Evolutionary conservation across 768 basidiomycete genomes (phyloP).

Genomic region (Leccinellum luteum): DNA sequence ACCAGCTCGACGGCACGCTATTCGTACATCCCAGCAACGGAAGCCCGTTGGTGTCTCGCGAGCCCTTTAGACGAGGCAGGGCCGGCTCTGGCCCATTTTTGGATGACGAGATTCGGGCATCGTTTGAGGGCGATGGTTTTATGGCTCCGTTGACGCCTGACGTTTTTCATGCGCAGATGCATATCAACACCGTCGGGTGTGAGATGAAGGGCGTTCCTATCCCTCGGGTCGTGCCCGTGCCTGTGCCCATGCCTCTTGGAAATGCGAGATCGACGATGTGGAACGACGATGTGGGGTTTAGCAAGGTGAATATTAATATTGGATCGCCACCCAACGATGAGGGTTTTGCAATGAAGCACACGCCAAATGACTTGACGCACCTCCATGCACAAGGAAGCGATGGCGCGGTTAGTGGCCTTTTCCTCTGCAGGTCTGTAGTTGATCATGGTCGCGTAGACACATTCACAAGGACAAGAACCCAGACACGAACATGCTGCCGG

Average conservation of each 20-base stretch:
- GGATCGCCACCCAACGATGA: background rate
- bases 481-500: background rate
- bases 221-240: constrained; percentile 9
- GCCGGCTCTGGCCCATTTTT: constrained; percentile 8
- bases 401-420: constrained; percentile 6
- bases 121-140: constrained; percentile 7
- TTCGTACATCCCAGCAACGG: background rate
- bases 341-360: background rate
- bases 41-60: background rate
- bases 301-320: constrained; percentile 1
- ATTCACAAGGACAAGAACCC: constrained; percentile 2
- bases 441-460: background rate
- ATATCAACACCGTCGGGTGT: background rate
- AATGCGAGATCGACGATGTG: background rate
- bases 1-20: background rate
- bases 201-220: constrained; percentile 3
- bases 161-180: background rate
- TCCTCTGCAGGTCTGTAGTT: background rate
- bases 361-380: background rate
- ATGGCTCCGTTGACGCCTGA: background rate
- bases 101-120: constrained; percentile 23
- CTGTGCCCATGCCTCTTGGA: constrained; percentile 2
- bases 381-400: background rate
- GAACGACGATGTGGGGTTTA: background rate
- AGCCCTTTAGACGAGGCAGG: constrained; percentile 1